Conservation (phyloP, 768 basidiomycete species). For the Leccinum fibrillosum region DNA sequence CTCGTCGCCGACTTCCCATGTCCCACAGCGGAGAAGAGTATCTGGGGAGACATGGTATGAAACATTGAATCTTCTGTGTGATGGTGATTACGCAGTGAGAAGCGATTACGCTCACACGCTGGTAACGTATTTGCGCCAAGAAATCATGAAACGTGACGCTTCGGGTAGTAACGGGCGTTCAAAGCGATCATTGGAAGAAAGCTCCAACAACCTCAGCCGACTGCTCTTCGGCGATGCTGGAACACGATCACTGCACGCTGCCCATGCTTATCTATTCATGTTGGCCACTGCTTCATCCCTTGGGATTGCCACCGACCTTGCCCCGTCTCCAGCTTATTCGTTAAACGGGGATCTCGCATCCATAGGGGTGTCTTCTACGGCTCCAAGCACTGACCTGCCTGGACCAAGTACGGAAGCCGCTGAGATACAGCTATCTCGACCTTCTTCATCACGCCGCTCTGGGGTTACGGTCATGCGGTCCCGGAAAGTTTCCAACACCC, state of each 20-base stretch:
- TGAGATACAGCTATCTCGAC: constrained; percentile 28
- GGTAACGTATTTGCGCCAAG: constrained; percentile 71
- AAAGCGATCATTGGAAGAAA: constrained; percentile 45
- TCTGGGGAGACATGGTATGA: constrained; percentile 90
- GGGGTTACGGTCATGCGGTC: constrained; percentile 47
- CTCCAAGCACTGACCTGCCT: constrained; percentile 31
- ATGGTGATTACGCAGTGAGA: constrained; percentile 72
- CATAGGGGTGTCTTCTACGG: constrained; percentile 29
- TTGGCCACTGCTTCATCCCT: constrained; percentile 71
- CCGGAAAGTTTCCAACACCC: constrained; percentile 55
- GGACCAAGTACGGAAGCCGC: constrained; percentile 17
- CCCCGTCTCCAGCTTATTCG: constrained; percentile 41
- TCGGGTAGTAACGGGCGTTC: constrained; percentile 45
- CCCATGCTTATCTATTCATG: constrained; percentile 78
- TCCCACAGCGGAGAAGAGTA: constrained; percentile 62
- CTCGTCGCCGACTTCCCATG: constrained; percentile 27
- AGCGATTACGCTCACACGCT: constrained; percentile 72
- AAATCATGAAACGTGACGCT: constrained; percentile 61
- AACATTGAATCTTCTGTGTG: constrained; percentile 80
- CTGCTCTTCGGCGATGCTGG: constrained; percentile 57
- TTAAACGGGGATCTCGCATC: constrained; percentile 29
- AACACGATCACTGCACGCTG: constrained; percentile 72
- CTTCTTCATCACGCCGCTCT: constrained; percentile 46
- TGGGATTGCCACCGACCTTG: constrained; percentile 40
- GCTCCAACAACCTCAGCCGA: constrained; percentile 43